Base-by-base conservation (phyloP, 805 yeast genomes). In the Ogataea methanolica region DNA sequence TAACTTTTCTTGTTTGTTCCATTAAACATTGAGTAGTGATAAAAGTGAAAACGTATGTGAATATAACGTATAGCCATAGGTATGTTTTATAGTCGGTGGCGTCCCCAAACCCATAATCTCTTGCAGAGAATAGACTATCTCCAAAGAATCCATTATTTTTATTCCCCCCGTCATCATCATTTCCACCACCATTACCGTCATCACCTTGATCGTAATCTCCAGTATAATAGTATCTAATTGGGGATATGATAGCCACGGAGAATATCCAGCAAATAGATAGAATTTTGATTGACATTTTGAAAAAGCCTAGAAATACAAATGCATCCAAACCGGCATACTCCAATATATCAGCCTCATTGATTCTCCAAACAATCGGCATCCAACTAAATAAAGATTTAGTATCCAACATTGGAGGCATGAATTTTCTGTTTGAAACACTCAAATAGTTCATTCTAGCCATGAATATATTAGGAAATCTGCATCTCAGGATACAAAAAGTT, bases 321-420 rank as follows among this genome's bases (percentile, higher is more conserved):
- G 97, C 97, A 68, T 92, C 99, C 39, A 92, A 68, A 0, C 99
- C 99, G 2, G 97, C 96, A 59, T 83, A 85, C 51, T 89, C 92
- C 43, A 92, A 73, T 2, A 94, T 78, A 48, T 89, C 90, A 15
- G 78, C 73, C 56, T 92, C 98, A 23, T 75, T 72, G 17, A 91
- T 81, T 12, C 66, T 65, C 60, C 78, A 78, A 14, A 92, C 68
- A 0, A 81, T 78, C 0, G 82, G 78, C 8, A 91, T 73, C 97
- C 98, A 92, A 2, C 91, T 90, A 57, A 90, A 85, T 12, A 86
- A 62, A 2, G 88, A 74, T 36, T 63, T 64, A 41, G 69, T 55
- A 6, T 87, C 82, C 17, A 88, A 69, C 33, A 65, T 59, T 3
- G 94, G 96, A 9, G 86, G 73, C 63, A 50, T 73, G 63, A 61